These are phyloP conservation scores for Cystobasidium onofrii DNA, from an alignment of 768 basidiomycete species.

Conservation along the genomic window DNA sequence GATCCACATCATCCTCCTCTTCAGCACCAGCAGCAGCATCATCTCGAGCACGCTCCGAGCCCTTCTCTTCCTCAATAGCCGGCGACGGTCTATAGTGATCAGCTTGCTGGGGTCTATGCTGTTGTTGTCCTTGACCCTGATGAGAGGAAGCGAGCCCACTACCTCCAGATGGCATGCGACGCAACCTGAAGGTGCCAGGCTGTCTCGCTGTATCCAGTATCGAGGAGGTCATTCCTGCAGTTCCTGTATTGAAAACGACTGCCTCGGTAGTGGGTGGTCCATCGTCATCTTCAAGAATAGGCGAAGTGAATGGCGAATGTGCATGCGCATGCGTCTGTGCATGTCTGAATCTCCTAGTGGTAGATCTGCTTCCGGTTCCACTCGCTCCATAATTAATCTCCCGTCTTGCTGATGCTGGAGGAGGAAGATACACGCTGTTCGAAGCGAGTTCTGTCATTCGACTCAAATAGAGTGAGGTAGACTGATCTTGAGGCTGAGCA, in stretches of 20 bases:
- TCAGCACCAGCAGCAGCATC: not conserved
- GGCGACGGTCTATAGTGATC: not conserved
- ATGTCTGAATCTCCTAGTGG: not conserved
- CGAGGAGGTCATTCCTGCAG: not conserved
- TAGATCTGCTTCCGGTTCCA: not conserved
- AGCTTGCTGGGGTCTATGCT: not conserved
- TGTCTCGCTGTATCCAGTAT: not conserved
- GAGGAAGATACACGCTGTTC: not conserved
- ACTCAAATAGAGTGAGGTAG: constrained; percentile 79
- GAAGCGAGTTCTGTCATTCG: constrained; percentile 52
- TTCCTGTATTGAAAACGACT: not conserved
- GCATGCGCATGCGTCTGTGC: not conserved
- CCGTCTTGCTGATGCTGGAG: not conserved
- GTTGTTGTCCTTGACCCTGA: too few relatives aligned
- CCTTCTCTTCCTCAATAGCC: not conserved
- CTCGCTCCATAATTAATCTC: not conserved
- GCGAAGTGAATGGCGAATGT: constrained; percentile 9
- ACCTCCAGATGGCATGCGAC: not conserved
- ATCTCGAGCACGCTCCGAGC: too few relatives aligned
- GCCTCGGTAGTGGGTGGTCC: not conserved
- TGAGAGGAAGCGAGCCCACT: not conserved
- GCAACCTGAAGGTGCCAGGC: not conserved
- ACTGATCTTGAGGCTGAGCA: constrained; percentile 56
- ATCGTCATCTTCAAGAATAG: constrained; percentile 18
- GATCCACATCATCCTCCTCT: not conserved